phyloP scores from a whole-genome alignment of 768 basidiomycete species.

The Leccinum longicurvipes region DNA sequence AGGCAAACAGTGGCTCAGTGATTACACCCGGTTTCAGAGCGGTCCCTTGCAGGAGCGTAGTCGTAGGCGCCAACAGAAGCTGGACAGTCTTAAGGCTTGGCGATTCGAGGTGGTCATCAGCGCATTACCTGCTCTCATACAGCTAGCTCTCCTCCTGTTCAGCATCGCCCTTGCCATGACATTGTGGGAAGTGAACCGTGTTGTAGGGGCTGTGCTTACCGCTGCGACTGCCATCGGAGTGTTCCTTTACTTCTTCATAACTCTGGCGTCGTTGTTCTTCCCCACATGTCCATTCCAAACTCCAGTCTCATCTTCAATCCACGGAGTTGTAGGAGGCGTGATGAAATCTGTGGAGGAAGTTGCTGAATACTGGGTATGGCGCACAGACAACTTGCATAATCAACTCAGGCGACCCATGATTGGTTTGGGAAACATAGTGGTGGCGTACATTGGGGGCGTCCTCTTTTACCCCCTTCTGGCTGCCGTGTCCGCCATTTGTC shows the following conservation, averaged over 20 bases:
- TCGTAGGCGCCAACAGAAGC: conserved; percentile 15
- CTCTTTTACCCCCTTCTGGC: conserved; percentile 2
- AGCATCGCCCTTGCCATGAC: conserved; percentile 11
- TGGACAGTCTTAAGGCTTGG: conserved; percentile 18
- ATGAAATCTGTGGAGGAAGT: not conserved
- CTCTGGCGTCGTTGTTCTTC: conserved; percentile 13
- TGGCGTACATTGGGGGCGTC: not conserved
- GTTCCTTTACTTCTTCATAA: conserved; percentile 17
- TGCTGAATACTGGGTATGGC: conserved; percentile 5
- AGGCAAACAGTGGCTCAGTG: conserved; percentile 15
- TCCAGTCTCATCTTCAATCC: conserved; percentile 12
- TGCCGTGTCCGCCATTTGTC: not conserved
- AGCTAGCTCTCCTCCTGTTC: conserved; percentile 23
- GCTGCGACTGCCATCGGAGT: conserved; percentile 7
- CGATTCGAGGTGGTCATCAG: conserved; percentile 13
- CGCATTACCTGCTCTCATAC: conserved; percentile 16
- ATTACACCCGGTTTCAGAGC: conserved; percentile 6
- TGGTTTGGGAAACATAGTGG: not conserved
- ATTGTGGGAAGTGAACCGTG: conserved; percentile 12
- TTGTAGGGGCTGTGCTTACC: conserved; percentile 11
- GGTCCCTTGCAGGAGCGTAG: conserved; percentile 14
- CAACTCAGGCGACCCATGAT: not conserved
- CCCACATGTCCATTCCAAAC: conserved; percentile 19
- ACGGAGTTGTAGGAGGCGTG: not conserved
- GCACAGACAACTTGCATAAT: not conserved